Evolutionary conservation across 2,329 filamentous ascomycete genomes (phyloP).

Genomic region (Talaromyces sp.): DNA sequence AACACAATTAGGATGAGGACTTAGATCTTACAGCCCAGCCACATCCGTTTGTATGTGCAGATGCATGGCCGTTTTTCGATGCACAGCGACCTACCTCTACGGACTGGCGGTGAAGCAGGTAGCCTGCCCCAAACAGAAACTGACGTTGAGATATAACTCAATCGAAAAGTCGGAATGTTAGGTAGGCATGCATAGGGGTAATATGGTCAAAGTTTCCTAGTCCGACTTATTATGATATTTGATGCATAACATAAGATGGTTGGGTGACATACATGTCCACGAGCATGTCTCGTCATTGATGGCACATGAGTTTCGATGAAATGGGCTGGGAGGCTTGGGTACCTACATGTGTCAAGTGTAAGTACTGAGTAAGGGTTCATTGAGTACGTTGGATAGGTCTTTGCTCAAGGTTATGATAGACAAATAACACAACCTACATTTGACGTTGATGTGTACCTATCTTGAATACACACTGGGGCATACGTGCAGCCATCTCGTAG

Average conservation of each 20-base stretch:
- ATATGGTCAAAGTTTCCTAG: background rate
- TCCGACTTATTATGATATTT: background rate
- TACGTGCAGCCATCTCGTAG: too few species aligned
- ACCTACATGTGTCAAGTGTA: background rate
- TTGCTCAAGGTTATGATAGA: too few species aligned
- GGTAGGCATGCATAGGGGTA: constrained; percentile 14
- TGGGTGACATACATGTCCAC: background rate
- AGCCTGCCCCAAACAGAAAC: background rate
- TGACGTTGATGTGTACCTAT: too few species aligned
- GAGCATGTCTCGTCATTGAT: too few species aligned
- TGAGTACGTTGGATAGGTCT: background rate
- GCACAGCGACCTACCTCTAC: background rate
- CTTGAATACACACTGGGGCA: too few species aligned
- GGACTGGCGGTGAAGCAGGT: constrained; percentile 12
- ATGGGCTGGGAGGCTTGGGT: background rate
- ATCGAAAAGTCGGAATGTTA: constrained; percentile 1
- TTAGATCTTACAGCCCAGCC: background rate
- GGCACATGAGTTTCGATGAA: background rate
- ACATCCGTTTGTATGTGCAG: background rate
- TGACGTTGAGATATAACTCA: background rate
- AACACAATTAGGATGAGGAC: too few species aligned
- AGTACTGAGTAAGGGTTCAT: background rate
- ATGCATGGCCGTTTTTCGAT: background rate
- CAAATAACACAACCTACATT: too few species aligned
- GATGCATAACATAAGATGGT: constrained; percentile 6